Conservation (phyloP, 768 basidiomycete genomes). For the Rhodosporidiobolus sp. region DNA sequence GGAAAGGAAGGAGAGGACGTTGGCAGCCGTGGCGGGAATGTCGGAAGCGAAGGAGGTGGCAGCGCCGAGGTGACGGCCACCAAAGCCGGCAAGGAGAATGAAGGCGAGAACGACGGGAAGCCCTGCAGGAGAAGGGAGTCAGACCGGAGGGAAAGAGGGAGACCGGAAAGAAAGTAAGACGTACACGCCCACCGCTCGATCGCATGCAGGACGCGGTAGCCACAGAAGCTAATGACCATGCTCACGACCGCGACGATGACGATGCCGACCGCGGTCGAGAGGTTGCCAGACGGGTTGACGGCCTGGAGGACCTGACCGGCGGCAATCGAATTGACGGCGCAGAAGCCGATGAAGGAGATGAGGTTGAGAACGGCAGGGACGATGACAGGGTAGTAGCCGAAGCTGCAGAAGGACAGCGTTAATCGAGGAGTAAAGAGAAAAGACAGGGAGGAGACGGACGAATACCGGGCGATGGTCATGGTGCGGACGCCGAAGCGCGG, state of each 20-base stretch:
- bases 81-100: conserved; percentile 67
- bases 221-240: conserved; percentile 55
- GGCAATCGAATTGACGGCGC: conserved; percentile 65
- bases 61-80: conserved; percentile 62
- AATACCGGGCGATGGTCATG: conserved; percentile 71
- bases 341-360: conserved; percentile 53
- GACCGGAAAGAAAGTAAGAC: conserved; percentile 12
- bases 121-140: conserved; percentile 51
- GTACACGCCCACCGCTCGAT: conserved; percentile 61
- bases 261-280: conserved; percentile 70
- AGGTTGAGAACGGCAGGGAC: conserved; percentile 56
- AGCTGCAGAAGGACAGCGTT: conserved; percentile 2
- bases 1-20: conserved; percentile 64
- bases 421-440: conserved; percentile 45
- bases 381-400: conserved; percentile 50
- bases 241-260: conserved; percentile 70
- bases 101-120: conserved; percentile 73
- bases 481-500: conserved; percentile 75
- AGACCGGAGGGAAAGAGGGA: neutral
- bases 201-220: conserved; percentile 46
- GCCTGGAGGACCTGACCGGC: conserved; percentile 66
- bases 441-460: conserved; percentile 54
- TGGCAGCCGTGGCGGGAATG: conserved; percentile 57
- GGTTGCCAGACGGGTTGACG: conserved; percentile 54
- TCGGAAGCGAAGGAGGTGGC: conserved; percentile 52